phyloP scores from a whole-genome alignment of 768 basidiomycete species.

The Lentinula guzmanii region DNA sequence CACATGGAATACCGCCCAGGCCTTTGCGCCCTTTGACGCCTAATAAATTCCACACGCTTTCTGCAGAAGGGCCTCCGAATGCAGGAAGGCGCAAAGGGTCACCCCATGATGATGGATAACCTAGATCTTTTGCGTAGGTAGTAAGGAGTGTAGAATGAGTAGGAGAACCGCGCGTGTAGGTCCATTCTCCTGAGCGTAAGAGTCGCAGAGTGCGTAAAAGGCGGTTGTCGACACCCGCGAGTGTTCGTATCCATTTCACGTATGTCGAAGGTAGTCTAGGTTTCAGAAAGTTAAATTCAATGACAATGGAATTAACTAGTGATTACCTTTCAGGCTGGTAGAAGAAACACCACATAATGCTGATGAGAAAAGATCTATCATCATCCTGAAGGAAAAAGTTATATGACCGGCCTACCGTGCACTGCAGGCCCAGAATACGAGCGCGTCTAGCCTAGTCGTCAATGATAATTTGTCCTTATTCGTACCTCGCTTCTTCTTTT shows the following conservation, averaged over 20 bases:
- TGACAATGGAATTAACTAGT: background rate
- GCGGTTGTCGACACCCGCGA: slow-evolving; percentile 63
- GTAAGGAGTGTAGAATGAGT: slow-evolving; percentile 34
- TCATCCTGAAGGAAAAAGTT: slow-evolving; percentile 6
- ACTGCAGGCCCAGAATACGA: slow-evolving; percentile 74
- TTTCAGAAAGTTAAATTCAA: background rate
- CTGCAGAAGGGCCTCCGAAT: slow-evolving; percentile 50
- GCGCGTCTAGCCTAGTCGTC: slow-evolving; percentile 52
- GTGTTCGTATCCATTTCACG: slow-evolving; percentile 70
- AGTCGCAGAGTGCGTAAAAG: slow-evolving; percentile 48
- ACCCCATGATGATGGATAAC: slow-evolving; percentile 57
- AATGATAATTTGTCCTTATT: slow-evolving; percentile 18
- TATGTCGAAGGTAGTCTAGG: slow-evolving; percentile 57
- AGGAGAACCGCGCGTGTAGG: slow-evolving; percentile 43
- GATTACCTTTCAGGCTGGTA: slow-evolving; percentile 66
- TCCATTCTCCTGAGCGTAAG: slow-evolving; percentile 52
- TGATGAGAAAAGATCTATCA: slow-evolving; percentile 18
- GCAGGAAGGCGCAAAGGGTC: slow-evolving; percentile 56
- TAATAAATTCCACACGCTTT: slow-evolving; percentile 48
- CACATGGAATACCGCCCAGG: slow-evolving; percentile 71
- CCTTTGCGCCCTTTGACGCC: slow-evolving; percentile 46
- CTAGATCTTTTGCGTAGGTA: slow-evolving; percentile 47
- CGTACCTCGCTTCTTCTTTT: slow-evolving; percentile 1
- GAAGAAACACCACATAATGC: slow-evolving; percentile 89
- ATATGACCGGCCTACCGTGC: slow-evolving; percentile 48